Evolutionary conservation across 768 basidiomycete genomes (phyloP), one percentile per base, ranked within the genome.

Genomic region (Lepiota venenata): DNA sequence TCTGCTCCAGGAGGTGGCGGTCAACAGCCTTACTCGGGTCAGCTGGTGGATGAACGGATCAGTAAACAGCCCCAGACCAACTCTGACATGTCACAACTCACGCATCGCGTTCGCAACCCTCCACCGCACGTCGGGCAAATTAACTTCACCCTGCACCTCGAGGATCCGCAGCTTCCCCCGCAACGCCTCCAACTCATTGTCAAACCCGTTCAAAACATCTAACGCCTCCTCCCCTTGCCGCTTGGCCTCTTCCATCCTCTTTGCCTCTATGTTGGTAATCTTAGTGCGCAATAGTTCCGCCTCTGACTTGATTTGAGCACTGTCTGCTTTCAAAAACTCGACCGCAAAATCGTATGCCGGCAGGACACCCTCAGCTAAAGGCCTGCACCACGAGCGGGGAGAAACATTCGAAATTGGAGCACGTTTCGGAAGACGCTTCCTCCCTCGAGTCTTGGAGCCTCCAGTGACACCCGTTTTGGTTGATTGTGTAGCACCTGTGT

Each of bases 311-410:
- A 89, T 65, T 1, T 58, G 61, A 8, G 69, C 63, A 38, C 85
- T 80, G 71, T 97, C 91, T 14, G 68, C 63, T 27, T 75, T 73
- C 53, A 98, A 81, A 60, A 85, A 74, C 56, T 81, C 74, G 41
- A 98, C 70, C 1, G 95, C 93, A 51, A 88, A 80, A 70, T 98
- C 96, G 63, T 93, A 97, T 3, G 84, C 88, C 2, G 87, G 87
- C 22, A 91, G 68, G 7, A 84, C 78, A 5, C 87, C 87, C 18
- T 67, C 66, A 11, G 74, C 77, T 4, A 91, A 66, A 3, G 89
- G 85, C 14, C 80, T 63, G 45, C 81, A 82, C 86, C 87, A 91
- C 67, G 80, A 66, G 20, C 81, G 74, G 2, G 84, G 85, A 1
- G 69, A 70, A 40, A 71, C 70, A 8, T 76, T 63, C 20, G 77